Evolutionary conservation across 1,284 basidiomycete species (phyloP).

Genomic region (Schizopora paradoxa): DNA sequence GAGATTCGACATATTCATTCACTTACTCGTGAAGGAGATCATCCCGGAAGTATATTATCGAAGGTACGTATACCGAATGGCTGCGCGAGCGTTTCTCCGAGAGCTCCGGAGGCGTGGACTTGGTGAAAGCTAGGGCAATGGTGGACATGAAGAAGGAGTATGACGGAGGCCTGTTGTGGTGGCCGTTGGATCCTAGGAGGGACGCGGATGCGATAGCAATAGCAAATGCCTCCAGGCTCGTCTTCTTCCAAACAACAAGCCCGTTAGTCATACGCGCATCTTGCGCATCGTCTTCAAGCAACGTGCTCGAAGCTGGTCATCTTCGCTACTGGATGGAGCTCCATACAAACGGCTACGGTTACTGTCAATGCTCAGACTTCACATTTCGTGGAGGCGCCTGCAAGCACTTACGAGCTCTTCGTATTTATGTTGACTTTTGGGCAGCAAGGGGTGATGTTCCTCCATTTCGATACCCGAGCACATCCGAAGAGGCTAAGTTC

Average conservation of each 20-base stretch:
- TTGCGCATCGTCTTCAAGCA: neutral
- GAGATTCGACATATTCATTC: conserved; percentile 28
- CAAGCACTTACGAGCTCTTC: conserved; percentile 30
- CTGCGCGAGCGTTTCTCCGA: neutral
- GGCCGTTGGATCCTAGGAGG: neutral
- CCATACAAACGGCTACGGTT: conserved; percentile 10
- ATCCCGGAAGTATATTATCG: conserved; percentile 24
- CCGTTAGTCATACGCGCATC: neutral
- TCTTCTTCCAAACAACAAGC: neutral
- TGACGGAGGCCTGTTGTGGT: neutral
- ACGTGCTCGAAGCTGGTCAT: neutral
- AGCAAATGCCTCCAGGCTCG: neutral
- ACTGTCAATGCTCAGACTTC: conserved; percentile 28
- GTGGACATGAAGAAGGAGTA: no score
- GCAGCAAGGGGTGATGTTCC: no score
- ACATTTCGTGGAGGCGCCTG: conserved; percentile 25
- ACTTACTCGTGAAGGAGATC: conserved; percentile 24
- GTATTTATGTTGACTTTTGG: no score
- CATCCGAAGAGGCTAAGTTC: no score
- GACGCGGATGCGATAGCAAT: neutral
- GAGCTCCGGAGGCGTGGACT: no score
- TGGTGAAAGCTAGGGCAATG: no score
- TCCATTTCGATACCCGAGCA: no score
- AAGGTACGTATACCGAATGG: conserved; percentile 7
- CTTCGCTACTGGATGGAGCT: conserved; percentile 14